Evolutionary conservation across 169 alveolate genomes (phyloP), one percentile per base, ranked within the genome.

Genomic region (Plasmodium yoelii): DNA sequence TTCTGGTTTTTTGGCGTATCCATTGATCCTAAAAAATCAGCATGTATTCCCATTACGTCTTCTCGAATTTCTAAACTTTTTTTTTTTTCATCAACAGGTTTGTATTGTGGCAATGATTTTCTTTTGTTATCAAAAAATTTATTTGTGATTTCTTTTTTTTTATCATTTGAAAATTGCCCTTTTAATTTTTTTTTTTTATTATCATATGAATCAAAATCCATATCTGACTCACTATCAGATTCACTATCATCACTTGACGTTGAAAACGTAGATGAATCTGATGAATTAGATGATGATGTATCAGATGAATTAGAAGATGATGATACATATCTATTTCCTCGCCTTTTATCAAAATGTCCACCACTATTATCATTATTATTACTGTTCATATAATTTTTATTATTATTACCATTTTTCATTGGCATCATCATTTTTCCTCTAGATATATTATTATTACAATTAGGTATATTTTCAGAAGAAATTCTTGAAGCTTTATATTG

Each of bases 41-140:
- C 96, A 59, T 95, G 97, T 84, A 91, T 87, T 19, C 97, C 97
- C 97, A 94, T 93, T 22, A 95, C 91, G 18, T 93, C 97, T 47
- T 92, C 95, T n/a, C 95, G 71, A 19, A 95, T 73, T 72, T 95
- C 94, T 55, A 74, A 86, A 65, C 73, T 92, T 69, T 88, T 94
- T 73, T 90, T 80, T 57, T 92, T 92, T 68, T 95, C 97, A 56
- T 93, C 94, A 22, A 95, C 96, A 2, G 97, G 97, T 22, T 87
- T 88, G 63, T 95, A 95, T 64, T 95, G 95, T 28, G 97, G 97
- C 59, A 95, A 69, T 15, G 92, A 44, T 51, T 77, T 69, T 42
- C 88, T 47, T 65, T 82, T 64, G 19, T 28, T 47, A 56, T 86
- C 88, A 10, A 61, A 71, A 51, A 61, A 56, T 75, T 67, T 80